A percentile compares a stretch with the other conserved stretches of the same genome.
phyloP scores from a whole-genome alignment of 305 asterid species.

The Fraxinus floribunda region DNA sequence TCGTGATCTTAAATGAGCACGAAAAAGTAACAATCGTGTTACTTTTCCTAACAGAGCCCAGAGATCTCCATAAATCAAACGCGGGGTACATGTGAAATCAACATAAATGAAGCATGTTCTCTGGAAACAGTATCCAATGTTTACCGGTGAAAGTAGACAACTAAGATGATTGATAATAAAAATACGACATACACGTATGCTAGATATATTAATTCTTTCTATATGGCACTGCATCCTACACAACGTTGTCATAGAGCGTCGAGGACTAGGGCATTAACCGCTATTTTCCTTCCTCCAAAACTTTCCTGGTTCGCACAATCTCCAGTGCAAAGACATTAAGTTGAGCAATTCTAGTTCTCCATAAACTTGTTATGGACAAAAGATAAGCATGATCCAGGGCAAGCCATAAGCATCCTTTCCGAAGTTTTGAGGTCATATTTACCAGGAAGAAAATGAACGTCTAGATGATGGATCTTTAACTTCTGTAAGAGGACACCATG shows the following conservation, averaged over 20 bases:
- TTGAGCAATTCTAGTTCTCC: background rate
- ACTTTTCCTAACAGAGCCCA: background rate
- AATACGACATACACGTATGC: background rate
- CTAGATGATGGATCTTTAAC: no score
- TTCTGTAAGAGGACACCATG: background rate
- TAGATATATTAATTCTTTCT: background rate
- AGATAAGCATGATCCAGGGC: background rate
- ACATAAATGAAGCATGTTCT: background rate
- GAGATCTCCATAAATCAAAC: background rate
- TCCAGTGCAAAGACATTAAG: background rate
- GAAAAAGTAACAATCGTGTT: background rate
- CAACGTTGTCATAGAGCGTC: no score
- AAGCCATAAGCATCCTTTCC: conserved; percentile 4
- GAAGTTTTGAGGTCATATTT: background rate
- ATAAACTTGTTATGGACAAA: background rate
- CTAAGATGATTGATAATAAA: no score
- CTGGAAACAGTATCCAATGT: background rate
- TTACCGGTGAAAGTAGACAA: background rate
- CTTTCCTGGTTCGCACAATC: background rate
- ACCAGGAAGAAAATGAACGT: background rate
- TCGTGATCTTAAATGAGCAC: background rate
- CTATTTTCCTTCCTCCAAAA: background rate
- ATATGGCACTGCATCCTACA: background rate
- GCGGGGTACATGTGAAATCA: background rate
- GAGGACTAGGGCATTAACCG: background rate